Conservation (phyloP, 2,329 filamentous ascomycete species). For the Verticillium alfalfae region DNA sequence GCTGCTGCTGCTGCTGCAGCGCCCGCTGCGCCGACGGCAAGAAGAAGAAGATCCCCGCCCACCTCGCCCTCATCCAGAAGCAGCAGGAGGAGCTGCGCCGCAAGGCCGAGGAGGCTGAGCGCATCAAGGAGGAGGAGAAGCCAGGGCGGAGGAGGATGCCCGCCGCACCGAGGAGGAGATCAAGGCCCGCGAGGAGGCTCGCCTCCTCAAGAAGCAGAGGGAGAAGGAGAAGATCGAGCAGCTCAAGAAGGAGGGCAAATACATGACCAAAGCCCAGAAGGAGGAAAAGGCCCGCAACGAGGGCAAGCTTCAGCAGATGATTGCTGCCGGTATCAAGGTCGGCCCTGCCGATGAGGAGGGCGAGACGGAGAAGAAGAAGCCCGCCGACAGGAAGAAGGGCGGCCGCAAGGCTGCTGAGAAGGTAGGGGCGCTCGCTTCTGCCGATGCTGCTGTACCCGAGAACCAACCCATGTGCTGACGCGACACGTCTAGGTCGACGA, state of each 20-base stretch:
- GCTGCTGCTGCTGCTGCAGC: slow-evolving; percentile 23
- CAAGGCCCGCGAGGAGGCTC: slow-evolving; percentile 66
- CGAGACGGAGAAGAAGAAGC: slow-evolving; percentile 66
- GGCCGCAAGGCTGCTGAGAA: slow-evolving; percentile 51
- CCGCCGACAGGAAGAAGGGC: slow-evolving; percentile 69
- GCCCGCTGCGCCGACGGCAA: slow-evolving; percentile 38
- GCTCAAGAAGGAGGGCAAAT: slow-evolving; percentile 83
- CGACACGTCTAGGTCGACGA: slow-evolving; percentile 55
- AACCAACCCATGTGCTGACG: not conserved
- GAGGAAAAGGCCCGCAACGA: slow-evolving; percentile 77
- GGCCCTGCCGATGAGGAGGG: slow-evolving; percentile 47
- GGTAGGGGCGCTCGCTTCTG: slow-evolving; percentile 23
- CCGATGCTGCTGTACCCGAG: too few species aligned
- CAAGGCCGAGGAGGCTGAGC: slow-evolving; percentile 58
- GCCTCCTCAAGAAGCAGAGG: slow-evolving; percentile 73
- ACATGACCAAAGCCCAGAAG: slow-evolving; percentile 78
- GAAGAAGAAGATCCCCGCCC: slow-evolving; percentile 87
- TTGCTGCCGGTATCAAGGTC: slow-evolving; percentile 70
- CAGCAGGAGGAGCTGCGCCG: slow-evolving; percentile 74
- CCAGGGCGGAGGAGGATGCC: slow-evolving; percentile 61
- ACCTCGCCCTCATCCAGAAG: slow-evolving; percentile 68
- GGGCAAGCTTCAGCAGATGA: slow-evolving; percentile 78
- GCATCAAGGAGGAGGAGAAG: slow-evolving; percentile 56
- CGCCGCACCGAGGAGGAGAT: slow-evolving; percentile 59
- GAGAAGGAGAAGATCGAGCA: slow-evolving; percentile 84